These are phyloP conservation scores for Noccaea bulbosa DNA, from an alignment of 345 rosid species.

Conservation along the genomic window DNA sequence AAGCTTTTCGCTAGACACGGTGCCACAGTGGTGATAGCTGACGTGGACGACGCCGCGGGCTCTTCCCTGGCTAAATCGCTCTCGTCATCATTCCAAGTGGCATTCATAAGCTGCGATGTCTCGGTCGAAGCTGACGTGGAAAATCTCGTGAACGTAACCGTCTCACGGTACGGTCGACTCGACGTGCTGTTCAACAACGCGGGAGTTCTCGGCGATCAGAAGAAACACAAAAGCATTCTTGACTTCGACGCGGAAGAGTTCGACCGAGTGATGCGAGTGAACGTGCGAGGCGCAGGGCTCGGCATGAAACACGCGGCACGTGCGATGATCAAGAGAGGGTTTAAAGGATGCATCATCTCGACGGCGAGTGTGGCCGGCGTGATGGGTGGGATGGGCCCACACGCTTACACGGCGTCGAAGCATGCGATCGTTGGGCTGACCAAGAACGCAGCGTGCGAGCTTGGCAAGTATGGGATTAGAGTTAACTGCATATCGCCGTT, in stretches of 20 bases:
- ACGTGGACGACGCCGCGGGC: slow-evolving; percentile 62
- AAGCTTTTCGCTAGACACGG: slow-evolving; percentile 70
- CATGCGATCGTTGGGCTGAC: slow-evolving; percentile 87
- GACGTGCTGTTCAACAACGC: slow-evolving; percentile 85
- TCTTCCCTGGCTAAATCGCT: slow-evolving; percentile 52
- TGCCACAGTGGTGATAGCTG: slow-evolving; percentile 79
- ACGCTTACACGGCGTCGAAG: slow-evolving; percentile 85
- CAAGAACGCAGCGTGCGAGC: slow-evolving; percentile 79
- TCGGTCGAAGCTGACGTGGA: slow-evolving; percentile 65
- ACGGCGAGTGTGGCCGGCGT: slow-evolving; percentile 86
- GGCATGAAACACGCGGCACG: slow-evolving; percentile 92
- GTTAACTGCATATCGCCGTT: slow-evolving; percentile 88
- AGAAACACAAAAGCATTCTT: slow-evolving; percentile 67
- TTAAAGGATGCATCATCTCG: slow-evolving; percentile 65
- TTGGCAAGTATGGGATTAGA: slow-evolving; percentile 72
- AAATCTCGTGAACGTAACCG: slow-evolving; percentile 55
- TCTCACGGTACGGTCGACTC: slow-evolving; percentile 55
- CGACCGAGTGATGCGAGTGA: slow-evolving; percentile 70
- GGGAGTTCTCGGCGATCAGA: slow-evolving; percentile 73
- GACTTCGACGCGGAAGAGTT: slow-evolving; percentile 69
- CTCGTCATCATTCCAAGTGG: slow-evolving; percentile 53
- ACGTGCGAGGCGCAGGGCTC: slow-evolving; percentile 63
- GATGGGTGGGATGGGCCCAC: slow-evolving; percentile 86
- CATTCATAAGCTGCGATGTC: slow-evolving; percentile 74
- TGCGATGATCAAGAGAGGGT: slow-evolving; percentile 59